Evolutionary conservation across 257 asterid species (phyloP).

Genomic region (Hygrophila difformis): DNA sequence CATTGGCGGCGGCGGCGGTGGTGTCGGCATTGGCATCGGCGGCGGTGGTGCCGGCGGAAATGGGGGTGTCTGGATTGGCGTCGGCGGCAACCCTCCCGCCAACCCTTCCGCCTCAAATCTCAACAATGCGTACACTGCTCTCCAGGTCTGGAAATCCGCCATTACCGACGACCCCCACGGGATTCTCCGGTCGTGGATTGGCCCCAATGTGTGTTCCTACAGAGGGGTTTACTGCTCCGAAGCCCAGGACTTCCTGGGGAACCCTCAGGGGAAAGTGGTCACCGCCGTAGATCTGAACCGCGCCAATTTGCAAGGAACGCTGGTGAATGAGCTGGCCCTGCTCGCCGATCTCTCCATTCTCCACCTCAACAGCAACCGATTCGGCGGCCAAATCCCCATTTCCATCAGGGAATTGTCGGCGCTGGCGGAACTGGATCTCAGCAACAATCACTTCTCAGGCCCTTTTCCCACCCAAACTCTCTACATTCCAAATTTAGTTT

Average conservation of each 20-base stretch:
- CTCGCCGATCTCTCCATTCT: slow-evolving; percentile 49
- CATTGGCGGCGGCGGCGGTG: slow-evolving; percentile 41
- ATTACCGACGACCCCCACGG: slow-evolving; percentile 64
- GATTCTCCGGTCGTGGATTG: slow-evolving; percentile 48
- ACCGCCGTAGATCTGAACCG: slow-evolving; percentile 82
- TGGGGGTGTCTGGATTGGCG: slow-evolving; percentile 31
- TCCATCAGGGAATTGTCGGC: slow-evolving; percentile 30
- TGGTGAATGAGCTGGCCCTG: slow-evolving; percentile 41
- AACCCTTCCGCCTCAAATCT: slow-evolving; percentile 25
- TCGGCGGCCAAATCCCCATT: slow-evolving; percentile 49
- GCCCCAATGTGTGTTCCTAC: slow-evolving; percentile 62
- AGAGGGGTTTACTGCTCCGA: slow-evolving; percentile 64
- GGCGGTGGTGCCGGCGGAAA: slow-evolving; percentile 24
- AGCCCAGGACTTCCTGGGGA: slow-evolving; percentile 42
- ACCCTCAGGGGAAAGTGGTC: slow-evolving; percentile 29
- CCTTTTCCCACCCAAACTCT: slow-evolving; percentile 41
- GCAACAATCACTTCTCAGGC: slow-evolving; percentile 73
- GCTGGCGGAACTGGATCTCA: slow-evolving; percentile 67
- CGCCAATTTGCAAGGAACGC: slow-evolving; percentile 52
- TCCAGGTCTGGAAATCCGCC: slow-evolving; percentile 86
- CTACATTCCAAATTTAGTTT: slow-evolving; percentile 49
- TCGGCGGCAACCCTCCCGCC: slow-evolving; percentile 24
- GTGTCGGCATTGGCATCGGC: slow-evolving; percentile 28
- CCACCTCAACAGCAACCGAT: slow-evolving; percentile 74
- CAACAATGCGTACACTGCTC: slow-evolving; percentile 45